Percentiles rank a stretch among this genome's conserved stretches.
Evolutionary conservation across 2,329 filamentous ascomycete species (phyloP).

Genomic region (Exophiala phaeomuriformis): DNA sequence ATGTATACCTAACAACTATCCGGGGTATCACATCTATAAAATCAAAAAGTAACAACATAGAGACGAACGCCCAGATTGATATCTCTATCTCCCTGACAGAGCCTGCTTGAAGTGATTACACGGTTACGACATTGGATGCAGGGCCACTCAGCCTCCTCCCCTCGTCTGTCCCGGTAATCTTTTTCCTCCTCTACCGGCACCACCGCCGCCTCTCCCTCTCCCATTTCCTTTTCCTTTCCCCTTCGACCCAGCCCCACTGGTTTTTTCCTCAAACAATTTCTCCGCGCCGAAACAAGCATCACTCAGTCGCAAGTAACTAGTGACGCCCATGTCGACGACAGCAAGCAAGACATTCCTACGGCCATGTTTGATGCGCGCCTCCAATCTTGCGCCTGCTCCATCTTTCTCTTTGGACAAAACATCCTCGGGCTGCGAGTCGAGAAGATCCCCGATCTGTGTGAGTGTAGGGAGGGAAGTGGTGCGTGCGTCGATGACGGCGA

Average conservation of each 20-base stretch:
- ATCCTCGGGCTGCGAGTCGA: constrained; percentile 66
- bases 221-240: constrained; percentile 19
- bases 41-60: too few relatives aligned
- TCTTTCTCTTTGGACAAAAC: constrained; percentile 48
- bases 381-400: constrained; percentile 40
- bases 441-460: constrained; percentile 60
- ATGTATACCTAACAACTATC: too few relatives aligned
- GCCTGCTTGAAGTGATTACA: too few relatives aligned
- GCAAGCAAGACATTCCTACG: constrained; percentile 77
- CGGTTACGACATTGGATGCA: too few relatives aligned
- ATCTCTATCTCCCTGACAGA: too few relatives aligned
- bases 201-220: constrained; percentile 20
- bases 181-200: constrained; percentile 26
- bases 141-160: too few relatives aligned
- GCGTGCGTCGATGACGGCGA: constrained; percentile 73
- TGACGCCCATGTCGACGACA: constrained; percentile 80
- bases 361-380: constrained; percentile 75
- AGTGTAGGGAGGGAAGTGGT: constrained; percentile 65
- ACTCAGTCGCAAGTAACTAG: constrained; percentile 75
- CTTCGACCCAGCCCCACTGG: constrained; percentile 29
- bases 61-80: too few relatives aligned
- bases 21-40: too few relatives aligned
- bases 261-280: constrained; percentile 48
- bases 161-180: constrained; percentile 25
- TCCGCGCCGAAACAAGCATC: constrained; percentile 76